Conservation (phyloP, 2,329 filamentous ascomycete species). For the Colletotrichum navitas region DNA sequence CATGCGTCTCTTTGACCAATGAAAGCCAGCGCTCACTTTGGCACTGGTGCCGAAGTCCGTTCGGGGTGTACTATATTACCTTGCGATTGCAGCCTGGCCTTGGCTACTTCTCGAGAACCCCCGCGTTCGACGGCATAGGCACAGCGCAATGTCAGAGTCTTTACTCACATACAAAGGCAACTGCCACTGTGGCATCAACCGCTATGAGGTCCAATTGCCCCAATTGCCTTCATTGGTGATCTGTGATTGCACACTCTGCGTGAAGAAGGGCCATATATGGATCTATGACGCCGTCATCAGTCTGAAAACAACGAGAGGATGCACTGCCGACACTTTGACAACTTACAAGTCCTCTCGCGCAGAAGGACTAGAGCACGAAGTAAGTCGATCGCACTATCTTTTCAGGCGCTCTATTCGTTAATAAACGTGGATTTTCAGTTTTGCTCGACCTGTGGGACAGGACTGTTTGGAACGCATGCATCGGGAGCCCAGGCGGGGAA, state of each 20-base stretch:
- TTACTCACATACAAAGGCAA: constrained; percentile 43
- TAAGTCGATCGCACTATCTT: constrained; percentile 10
- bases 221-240: constrained; percentile 28
- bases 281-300: constrained; percentile 24
- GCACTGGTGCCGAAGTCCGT: neutral
- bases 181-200: constrained; percentile 50
- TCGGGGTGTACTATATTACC: neutral
- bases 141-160: neutral
- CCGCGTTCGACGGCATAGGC: neutral
- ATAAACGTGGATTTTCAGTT: constrained; percentile 44
- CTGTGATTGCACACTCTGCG: constrained; percentile 47
- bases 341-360: constrained; percentile 23
- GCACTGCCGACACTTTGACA: constrained; percentile 25
- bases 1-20: neutral
- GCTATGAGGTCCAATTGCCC: constrained; percentile 44
- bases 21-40: neutral
- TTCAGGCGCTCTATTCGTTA: neutral
- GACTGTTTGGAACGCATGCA: constrained; percentile 45
- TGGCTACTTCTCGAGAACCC: neutral
- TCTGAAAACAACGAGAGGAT: constrained; percentile 40
- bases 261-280: constrained; percentile 49
- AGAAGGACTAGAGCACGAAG: constrained; percentile 39
- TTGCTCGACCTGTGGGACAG: constrained; percentile 47
- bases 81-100: neutral
- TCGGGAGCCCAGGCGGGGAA: constrained; percentile 44